Evolutionary conservation across 179 eudicot genomes (phyloP), one percentile per base, ranked within the genome.

Genomic region (Silene coronaria): DNA sequence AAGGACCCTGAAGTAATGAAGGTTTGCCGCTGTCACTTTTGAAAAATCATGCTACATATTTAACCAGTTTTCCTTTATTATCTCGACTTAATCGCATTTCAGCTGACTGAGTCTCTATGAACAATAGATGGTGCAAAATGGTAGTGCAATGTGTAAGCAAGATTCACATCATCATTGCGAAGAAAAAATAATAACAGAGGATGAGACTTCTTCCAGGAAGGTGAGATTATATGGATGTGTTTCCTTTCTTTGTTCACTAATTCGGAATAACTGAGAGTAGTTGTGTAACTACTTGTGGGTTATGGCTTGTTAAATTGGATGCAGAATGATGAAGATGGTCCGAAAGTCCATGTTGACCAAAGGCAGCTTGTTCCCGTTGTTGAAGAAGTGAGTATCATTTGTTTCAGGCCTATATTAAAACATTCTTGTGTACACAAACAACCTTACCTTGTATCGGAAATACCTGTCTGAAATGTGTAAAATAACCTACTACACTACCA

Each of bases 141-240:
- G 86, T 28, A 79, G 62, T 72, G 79, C 82, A 24, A 53, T 23
- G 67, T 84, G 84, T 70, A 81, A 84, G 82, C 73, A 72, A 53
- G 58, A n/a, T 63, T 57, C 78, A 71, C 34, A 38, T 17, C 77
- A 73, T 6, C 78, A 70, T 9, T 75, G 67, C 63, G 88, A 84
- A 21, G 88, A 82, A 77, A 85, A 82, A 81, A 82, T 84, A 46
- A 85, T 85, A 72, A 53, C 79, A 5, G 88, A 82, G 75, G 88
- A 80, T 64, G 78, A 55, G 13, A 63, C 82, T 13, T 42, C 72
- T 13, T 42, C 72, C 38, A 60, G 16, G 21, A 73, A 80, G 87
- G 87, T 82, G n/a, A 24, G 76, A 67, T 74, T 63, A 64, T 48
- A 23, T 32, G 19, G 16, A 63, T 36, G 58, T 21, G 9, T 28